Conservation (phyloP, 2,329 filamentous ascomycete genomes). For the Cyphellophora europaea region DNA sequence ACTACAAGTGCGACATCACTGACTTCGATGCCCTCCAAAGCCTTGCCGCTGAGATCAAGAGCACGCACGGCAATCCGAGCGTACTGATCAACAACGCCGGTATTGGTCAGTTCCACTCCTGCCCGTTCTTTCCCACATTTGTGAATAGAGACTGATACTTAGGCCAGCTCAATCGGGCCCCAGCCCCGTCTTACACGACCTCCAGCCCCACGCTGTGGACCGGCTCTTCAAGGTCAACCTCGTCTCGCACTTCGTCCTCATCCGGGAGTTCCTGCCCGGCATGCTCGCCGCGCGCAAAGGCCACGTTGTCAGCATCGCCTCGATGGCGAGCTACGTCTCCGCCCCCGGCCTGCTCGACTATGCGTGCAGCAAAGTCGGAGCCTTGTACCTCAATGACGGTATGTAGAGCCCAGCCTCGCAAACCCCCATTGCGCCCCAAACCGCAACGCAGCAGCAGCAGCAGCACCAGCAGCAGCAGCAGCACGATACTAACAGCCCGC, state of each 20-base stretch:
- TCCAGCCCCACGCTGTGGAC: conserved; percentile 48
- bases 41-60: conserved; percentile 35
- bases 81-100: conserved; percentile 67
- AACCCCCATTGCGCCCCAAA: neutral
- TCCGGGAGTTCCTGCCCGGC: conserved; percentile 56
- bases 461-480: neutral
- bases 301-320: conserved; percentile 63
- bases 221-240: conserved; percentile 65
- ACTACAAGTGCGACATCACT: conserved; percentile 63
- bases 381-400: conserved; percentile 59
- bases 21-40: conserved; percentile 43
- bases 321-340: conserved; percentile 51
- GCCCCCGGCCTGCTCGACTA: conserved; percentile 61
- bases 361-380: conserved; percentile 55
- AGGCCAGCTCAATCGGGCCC: too few species aligned
- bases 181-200: conserved; percentile 51
- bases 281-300: conserved; percentile 59
- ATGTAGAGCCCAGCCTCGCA: neutral
- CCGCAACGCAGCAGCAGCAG: neutral
- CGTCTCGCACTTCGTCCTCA: conserved; percentile 57
- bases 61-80: conserved; percentile 53
- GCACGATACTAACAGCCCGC: neutral
- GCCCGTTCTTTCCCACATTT: neutral
- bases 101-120: conserved; percentile 34
- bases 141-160: too few species aligned